These are phyloP conservation scores for Sphaerulina vaccinii DNA, from an alignment of 2,329 filamentous ascomycete genomes.

Conservation along the genomic window DNA sequence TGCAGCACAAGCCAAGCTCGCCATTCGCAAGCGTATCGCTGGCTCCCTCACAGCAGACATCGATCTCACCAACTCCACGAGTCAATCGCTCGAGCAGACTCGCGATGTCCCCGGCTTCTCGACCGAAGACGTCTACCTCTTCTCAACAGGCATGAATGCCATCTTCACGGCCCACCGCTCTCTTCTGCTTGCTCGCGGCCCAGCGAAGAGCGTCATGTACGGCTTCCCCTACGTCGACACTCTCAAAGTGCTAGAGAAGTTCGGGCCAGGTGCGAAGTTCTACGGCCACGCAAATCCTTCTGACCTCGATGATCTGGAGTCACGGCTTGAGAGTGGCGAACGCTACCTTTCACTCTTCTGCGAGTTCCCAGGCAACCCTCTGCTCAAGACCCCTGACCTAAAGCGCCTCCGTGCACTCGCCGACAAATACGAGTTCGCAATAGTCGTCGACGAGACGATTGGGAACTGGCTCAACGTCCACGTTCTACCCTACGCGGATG, in stretches of 20 bases:
- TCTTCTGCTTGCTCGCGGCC: constrained; percentile 63
- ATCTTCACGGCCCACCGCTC: constrained; percentile 86
- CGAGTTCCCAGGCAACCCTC: constrained; percentile 91
- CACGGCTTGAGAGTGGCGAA: constrained; percentile 68
- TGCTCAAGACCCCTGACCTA: constrained; percentile 82
- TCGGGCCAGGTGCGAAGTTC: constrained; percentile 83
- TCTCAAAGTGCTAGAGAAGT: constrained; percentile 91
- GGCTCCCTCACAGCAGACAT: constrained; percentile 74
- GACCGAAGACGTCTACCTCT: constrained; percentile 86
- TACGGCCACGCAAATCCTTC: constrained; percentile 76
- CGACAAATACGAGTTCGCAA: constrained; percentile 79
- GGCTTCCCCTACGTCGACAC: constrained; percentile 99
- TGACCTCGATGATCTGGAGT: constrained; percentile 82
- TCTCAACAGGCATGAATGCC: constrained; percentile 88
- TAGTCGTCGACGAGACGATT: constrained; percentile 94
- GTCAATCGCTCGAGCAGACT: constrained; percentile 38
- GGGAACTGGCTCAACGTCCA: constrained; percentile 96
- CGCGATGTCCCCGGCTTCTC: constrained; percentile 61
- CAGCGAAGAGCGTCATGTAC: constrained; percentile 77
- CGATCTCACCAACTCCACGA: constrained; percentile 53
- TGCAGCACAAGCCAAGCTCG: constrained; percentile 77
- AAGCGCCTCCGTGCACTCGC: constrained; percentile 76
- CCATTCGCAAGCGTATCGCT: constrained; percentile 82
- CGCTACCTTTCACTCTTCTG: constrained; percentile 82
- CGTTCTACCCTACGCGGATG: constrained; percentile 81